Evolutionary conservation across 2,329 filamentous ascomycete species (phyloP), one percentile per base, ranked within the genome.

Genomic region (Ceratocystis colombiana): DNA sequence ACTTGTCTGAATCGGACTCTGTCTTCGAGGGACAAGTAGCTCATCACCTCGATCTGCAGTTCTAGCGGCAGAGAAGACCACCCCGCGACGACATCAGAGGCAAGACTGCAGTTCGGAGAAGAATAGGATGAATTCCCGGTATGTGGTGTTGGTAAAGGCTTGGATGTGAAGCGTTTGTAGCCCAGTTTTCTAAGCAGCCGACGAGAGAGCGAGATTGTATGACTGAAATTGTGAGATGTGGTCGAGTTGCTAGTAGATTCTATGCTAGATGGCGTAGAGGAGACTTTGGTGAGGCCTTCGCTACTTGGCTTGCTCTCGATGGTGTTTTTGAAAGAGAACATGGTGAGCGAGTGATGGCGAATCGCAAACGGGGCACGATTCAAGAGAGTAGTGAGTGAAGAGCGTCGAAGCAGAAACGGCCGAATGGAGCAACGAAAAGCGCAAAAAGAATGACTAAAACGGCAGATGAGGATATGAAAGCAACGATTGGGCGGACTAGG

Each of bases 1-100:
- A 59, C 53, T 59, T 59, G 53, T 20, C 53, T 33, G 28, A 59
- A 59, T 7, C 28, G 17, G 8, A 59, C n/a, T 33, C 53, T 59
- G 7, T 59, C 28, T 33, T 33, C 28, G 10, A 59, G 28, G 8
- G 53, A n/a, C 53, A 59, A 17, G 10, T 30, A 59, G 15, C 53
- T 20, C 10, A 59, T 20, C 28, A 59, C 53, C 5, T 59, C 53
- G 33, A 59, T 25, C 30, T 59, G 53, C 12, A 59, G n/a, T 28
- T 59, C 53, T 17, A 59, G 28, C 12, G 53, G 22, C 12, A 59
- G 53, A 20, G 53, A 15, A 7, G 53, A 2, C 53, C 53, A 59
- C n/a, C 25, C 12, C 7, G n/a, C 53, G 28, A 7, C 5, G 28
- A 17, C 17, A 33, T 17, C 3, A 7, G 53, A 37, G 15, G 4